Conservation (phyloP, 164 flowering plant genomes). For the Umbellularia californica region DNA sequence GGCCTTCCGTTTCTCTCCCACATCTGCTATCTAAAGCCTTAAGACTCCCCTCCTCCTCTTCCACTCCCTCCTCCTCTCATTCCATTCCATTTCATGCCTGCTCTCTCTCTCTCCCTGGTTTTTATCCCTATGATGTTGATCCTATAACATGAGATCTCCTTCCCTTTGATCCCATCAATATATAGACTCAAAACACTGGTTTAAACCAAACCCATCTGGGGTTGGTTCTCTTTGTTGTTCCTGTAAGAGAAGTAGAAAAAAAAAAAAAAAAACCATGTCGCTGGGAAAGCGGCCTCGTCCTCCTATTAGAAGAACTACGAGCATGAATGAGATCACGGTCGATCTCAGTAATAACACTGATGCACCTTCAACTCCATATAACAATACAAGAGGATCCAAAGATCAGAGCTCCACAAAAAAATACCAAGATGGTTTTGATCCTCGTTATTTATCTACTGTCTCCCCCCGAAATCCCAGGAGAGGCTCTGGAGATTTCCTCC, state of each 20-base stretch:
- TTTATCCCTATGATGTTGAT: not conserved
- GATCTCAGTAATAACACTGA: conserved; percentile 25
- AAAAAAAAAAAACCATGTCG: conserved; percentile 31
- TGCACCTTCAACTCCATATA: not conserved
- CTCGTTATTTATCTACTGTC: conserved; percentile 14
- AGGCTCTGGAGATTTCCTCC: conserved; percentile 32
- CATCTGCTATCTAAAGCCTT: conserved; percentile 3
- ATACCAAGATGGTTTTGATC: conserved; percentile 15
- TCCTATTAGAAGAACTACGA: conserved; percentile 58
- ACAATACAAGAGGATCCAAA: not conserved
- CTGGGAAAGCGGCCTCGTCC: conserved; percentile 63
- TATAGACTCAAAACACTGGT: not conserved
- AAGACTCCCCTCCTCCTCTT: not conserved
- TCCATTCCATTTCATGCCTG: not conserved
- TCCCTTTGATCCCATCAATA: not conserved
- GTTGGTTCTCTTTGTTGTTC: not conserved
- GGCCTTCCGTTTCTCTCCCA: conserved; percentile 15
- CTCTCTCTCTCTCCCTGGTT: not conserved
- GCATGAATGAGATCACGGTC: conserved; percentile 54
- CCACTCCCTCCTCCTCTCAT: not conserved
- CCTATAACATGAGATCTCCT: not conserved
- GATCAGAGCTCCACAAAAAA: not conserved
- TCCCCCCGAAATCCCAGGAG: conserved; percentile 34
- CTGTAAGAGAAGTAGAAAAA: not conserved
- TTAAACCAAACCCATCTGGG: not conserved